A percentile compares a stretch with the other conserved stretches of the same genome.
Evolutionary conservation across 441 rosid species (phyloP).

Genomic region (Omphalea diandra): DNA sequence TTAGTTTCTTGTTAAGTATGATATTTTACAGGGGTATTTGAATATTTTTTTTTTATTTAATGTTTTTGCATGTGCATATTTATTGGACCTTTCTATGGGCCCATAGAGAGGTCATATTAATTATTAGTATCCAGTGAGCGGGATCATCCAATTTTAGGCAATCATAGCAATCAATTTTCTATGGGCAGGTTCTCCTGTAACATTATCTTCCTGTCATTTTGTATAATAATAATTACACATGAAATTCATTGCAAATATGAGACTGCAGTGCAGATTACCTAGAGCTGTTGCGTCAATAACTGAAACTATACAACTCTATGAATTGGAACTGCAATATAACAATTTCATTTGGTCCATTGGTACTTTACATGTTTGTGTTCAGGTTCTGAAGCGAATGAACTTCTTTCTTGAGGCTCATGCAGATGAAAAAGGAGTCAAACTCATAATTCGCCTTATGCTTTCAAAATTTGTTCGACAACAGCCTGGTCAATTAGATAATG

Average conservation of each 20-base stretch:
- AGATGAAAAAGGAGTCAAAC: constrained; percentile 91
- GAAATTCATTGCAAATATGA: not conserved
- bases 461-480: constrained; percentile 91
- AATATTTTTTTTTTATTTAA: not conserved
- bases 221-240: not conserved
- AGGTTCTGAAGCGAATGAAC: constrained; percentile 89
- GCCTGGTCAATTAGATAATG: constrained; percentile 86
- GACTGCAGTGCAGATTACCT: not conserved
- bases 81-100: not conserved
- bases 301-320: not conserved
- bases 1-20: not conserved
- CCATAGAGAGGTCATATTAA: too few species aligned
- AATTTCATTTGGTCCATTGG: not conserved
- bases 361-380: constrained; percentile 26
- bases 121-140: not conserved
- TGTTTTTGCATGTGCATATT: constrained; percentile 7
- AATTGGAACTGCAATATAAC: not conserved
- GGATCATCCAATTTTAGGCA: not conserved
- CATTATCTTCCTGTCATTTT: not conserved
- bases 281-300: not conserved
- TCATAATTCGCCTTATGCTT: constrained; percentile 90
- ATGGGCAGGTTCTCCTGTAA: constrained; percentile 1
- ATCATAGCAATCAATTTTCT: not conserved
- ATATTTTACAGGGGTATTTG: not conserved
- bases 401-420: constrained; percentile 74